Percentiles rank a stretch among this genome's conserved stretches.
These are phyloP conservation scores for Juncus effusus DNA, from an alignment of 176 grass and related monocot species.

Conservation along the genomic window DNA sequence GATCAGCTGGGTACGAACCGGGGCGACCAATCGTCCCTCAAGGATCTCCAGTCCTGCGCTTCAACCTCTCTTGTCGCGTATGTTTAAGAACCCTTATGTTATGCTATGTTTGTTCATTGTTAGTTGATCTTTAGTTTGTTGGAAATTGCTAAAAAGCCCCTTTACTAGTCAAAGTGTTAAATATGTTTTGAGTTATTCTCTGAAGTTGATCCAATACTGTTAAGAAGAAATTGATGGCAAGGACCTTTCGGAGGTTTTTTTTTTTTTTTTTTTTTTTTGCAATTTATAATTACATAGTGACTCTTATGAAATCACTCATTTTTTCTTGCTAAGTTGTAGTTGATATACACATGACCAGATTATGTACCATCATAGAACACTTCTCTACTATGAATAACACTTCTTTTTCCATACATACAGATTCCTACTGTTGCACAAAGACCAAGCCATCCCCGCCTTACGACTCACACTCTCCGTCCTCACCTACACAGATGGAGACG, in stretches of 20 bases:
- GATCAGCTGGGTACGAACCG: conserved; percentile 86
- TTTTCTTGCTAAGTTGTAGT: too few species aligned
- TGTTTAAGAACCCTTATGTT: conserved; percentile 16
- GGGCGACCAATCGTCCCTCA: conserved; percentile 47
- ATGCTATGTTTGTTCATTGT: not conserved
- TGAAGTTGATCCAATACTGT: too few species aligned
- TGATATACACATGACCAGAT: too few species aligned
- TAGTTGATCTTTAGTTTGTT: too few species aligned
- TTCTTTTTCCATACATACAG: conserved; percentile 38
- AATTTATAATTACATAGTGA: not conserved
- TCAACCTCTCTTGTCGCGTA: conserved; percentile 80
- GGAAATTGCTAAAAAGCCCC: too few species aligned
- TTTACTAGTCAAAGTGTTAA: too few species aligned
- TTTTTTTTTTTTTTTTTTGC: conserved; percentile 1
- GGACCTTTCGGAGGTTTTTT: too few species aligned
- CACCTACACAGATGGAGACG: conserved; percentile 87
- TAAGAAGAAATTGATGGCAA: too few species aligned
- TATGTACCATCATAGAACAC: too few species aligned
- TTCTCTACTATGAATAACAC: conserved; percentile 1
- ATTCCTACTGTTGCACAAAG: conserved; percentile 59
- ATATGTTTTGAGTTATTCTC: too few species aligned
- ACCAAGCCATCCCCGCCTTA: conserved; percentile 51
- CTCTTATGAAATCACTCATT: too few species aligned
- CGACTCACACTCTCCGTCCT: conserved; percentile 71
- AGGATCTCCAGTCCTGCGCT: conserved; percentile 57